A percentile compares a stretch with the other conserved stretches of the same genome.
Conservation (phyloP, 176 grass and related monocot genomes). For the Themeda triandra region DNA sequence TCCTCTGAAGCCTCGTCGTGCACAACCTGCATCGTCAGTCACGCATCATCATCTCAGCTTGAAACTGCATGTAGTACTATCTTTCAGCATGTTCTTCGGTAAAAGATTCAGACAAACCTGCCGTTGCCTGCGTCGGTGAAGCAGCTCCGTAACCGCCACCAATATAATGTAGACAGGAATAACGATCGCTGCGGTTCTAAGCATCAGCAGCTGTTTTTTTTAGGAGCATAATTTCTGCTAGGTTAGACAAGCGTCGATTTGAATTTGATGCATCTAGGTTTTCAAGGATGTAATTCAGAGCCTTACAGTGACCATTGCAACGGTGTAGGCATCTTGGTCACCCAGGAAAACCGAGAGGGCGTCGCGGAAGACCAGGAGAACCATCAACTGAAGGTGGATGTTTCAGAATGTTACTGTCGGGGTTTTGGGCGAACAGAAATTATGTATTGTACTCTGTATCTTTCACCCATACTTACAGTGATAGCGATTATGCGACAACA, state of each 20-base stretch:
- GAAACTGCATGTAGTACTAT: not conserved
- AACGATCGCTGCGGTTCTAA: conserved; percentile 55
- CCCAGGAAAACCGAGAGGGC: conserved; percentile 37
- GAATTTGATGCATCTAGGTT: not conserved
- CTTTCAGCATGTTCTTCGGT: not conserved
- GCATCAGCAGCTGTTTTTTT: conserved; percentile 42
- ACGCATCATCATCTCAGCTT: not conserved
- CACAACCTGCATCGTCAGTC: not conserved
- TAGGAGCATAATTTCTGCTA: not conserved
- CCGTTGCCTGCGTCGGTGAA: conserved; percentile 30
- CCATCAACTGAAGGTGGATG: conserved; percentile 40
- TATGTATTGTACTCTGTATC: not conserved
- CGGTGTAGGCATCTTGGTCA: conserved; percentile 31
- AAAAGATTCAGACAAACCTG: conserved; percentile 31
- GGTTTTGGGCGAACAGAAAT: not conserved
- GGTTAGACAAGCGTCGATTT: not conserved
- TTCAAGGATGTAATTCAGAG: not conserved
- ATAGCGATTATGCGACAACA: conserved; percentile 56
- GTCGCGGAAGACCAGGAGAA: conserved; percentile 59
- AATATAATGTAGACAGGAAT: conserved; percentile 58
- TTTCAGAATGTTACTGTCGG: not conserved
- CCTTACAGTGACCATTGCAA: conserved; percentile 51
- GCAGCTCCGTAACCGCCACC: conserved; percentile 34
- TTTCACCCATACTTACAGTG: conserved; percentile 32
- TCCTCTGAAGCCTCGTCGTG: conserved; percentile 11